phyloP scores from a whole-genome alignment of 768 basidiomycete genomes.

The Pleurotus citrinopileatus region DNA sequence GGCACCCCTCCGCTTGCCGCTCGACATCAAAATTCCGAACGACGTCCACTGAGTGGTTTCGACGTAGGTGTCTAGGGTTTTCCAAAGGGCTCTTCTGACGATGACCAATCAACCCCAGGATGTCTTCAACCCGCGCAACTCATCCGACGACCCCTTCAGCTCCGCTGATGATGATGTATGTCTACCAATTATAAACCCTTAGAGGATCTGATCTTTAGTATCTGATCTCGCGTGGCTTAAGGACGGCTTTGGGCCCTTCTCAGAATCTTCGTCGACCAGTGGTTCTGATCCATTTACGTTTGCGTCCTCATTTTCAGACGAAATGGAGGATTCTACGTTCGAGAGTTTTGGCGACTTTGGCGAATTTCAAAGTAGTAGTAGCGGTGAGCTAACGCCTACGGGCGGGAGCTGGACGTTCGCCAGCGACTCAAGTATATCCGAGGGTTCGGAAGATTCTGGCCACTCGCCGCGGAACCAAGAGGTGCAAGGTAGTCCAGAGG shows the following conservation, averaged over 20 bases:
- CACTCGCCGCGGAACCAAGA: neutral
- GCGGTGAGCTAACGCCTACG: slow-evolving; percentile 54
- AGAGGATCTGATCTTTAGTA: slow-evolving; percentile 1
- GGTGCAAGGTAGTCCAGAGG: neutral
- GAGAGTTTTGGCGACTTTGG: slow-evolving; percentile 81
- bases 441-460: slow-evolving; percentile 21
- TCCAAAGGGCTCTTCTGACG: neutral
- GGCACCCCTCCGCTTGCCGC: slow-evolving; percentile 46
- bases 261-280: slow-evolving; percentile 53
- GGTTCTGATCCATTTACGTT: slow-evolving; percentile 58
- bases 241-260: slow-evolving; percentile 81
- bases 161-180: slow-evolving; percentile 42
- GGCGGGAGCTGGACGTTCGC: slow-evolving; percentile 70
- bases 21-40: slow-evolving; percentile 39
- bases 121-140: slow-evolving; percentile 41
- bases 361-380: slow-evolving; percentile 64
- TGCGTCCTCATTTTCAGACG: slow-evolving; percentile 58
- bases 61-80: slow-evolving; percentile 41
- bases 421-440: slow-evolving; percentile 33
- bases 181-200: neutral
- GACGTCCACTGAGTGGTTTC: slow-evolving; percentile 47
- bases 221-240: slow-evolving; percentile 23
- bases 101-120: slow-evolving; percentile 33
- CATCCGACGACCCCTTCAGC: slow-evolving; percentile 48
- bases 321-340: slow-evolving; percentile 64